A percentile compares a stretch with the other conserved stretches of the same genome.
These are phyloP conservation scores for Botrytis hyacinthi DNA, from an alignment of 2,329 filamentous ascomycete species.

Conservation along the genomic window DNA sequence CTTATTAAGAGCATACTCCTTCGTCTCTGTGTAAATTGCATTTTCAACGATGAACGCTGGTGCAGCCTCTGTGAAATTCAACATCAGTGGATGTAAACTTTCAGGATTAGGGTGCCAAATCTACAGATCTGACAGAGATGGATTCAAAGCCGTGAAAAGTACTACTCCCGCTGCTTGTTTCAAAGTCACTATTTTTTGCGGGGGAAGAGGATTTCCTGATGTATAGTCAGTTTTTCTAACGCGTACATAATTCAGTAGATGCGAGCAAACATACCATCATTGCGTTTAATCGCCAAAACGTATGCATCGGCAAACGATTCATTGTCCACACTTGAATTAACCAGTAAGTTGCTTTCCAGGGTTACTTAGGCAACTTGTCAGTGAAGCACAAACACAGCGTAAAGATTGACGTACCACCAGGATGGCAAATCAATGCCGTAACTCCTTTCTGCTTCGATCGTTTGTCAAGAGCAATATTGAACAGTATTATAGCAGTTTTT, in stretches of 20 bases:
- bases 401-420: neutral
- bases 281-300: neutral
- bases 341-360: neutral
- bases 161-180: constrained; percentile 3
- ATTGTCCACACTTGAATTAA: neutral
- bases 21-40: neutral
- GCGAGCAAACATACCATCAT: neutral
- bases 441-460: neutral
- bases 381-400: neutral
- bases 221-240: neutral
- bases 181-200: constrained; percentile 1
- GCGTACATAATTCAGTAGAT: fast-evolving
- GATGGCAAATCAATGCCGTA: constrained; percentile 1
- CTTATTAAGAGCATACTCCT: neutral
- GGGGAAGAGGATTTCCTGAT: neutral
- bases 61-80: neutral
- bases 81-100: neutral
- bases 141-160: neutral
- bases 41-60: constrained; percentile 1
- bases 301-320: neutral
- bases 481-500: constrained; percentile 42
- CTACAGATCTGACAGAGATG: neutral
- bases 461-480: constrained; percentile 22
- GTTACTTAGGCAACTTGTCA: neutral
- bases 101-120: neutral